These are phyloP conservation scores for Cercospora sp. DNA, from an alignment of 2,329 filamentous ascomycete genomes.

Conservation along the genomic window DNA sequence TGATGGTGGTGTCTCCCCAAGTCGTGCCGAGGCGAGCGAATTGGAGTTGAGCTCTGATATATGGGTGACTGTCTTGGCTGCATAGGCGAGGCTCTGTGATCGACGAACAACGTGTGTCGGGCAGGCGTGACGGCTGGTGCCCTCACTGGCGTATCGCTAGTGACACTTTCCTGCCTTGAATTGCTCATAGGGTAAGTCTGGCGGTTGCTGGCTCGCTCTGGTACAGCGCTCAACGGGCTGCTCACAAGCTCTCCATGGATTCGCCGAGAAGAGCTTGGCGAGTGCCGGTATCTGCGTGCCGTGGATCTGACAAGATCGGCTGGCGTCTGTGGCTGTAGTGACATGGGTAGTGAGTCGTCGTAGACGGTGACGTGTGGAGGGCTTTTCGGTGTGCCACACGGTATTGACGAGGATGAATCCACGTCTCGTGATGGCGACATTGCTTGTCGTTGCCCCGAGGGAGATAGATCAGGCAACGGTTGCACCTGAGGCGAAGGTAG, in stretches of 20 bases:
- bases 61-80: neutral
- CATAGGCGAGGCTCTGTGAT: neutral
- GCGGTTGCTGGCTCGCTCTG: constrained; percentile 12
- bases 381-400: constrained; percentile 10
- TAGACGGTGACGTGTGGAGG: constrained; percentile 34
- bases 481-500: constrained; percentile 23
- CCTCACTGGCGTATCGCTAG: neutral
- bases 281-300: constrained; percentile 23
- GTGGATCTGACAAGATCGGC: constrained; percentile 32
- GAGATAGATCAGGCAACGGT: constrained; percentile 4
- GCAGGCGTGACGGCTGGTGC: neutral
- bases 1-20: neutral
- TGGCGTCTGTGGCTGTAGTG: constrained; percentile 39
- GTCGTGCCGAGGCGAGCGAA: neutral
- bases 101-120: constrained; percentile 1
- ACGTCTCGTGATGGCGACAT: neutral
- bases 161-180: neutral
- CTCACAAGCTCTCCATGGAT: neutral
- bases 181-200: constrained; percentile 19
- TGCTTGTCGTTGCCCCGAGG: neutral
- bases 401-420: neutral
- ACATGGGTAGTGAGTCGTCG: constrained; percentile 33
- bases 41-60: constrained; percentile 4
- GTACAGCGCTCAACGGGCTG: neutral
- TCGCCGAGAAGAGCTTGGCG: constrained; percentile 4